These are phyloP conservation scores for Aspergillus japonicus DNA, from an alignment of 2,329 filamentous ascomycete species.

Conservation along the genomic window DNA sequence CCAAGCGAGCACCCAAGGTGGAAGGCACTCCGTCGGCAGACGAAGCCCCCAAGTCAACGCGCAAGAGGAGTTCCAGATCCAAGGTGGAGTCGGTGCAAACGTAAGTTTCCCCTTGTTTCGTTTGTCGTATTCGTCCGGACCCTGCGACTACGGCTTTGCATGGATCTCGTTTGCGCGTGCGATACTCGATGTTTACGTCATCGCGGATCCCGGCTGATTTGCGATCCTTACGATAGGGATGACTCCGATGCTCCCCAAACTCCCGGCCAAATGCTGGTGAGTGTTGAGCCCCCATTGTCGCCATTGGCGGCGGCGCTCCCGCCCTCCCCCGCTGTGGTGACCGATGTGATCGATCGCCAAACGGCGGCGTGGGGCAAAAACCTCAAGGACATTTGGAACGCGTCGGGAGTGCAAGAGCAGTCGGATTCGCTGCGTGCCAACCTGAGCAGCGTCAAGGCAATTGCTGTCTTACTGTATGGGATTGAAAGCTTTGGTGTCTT, in stretches of 20 bases:
- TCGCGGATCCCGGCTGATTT: background rate
- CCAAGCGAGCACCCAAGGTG: conserved; percentile 48
- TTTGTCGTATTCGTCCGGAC: background rate
- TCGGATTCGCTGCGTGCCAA: conserved; percentile 65
- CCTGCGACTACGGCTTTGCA: background rate
- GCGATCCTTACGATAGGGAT: conserved; percentile 10
- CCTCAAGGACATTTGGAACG: conserved; percentile 35
- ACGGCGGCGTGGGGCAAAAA: conserved; percentile 39
- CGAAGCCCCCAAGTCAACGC: conserved; percentile 32
- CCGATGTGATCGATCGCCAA: conserved; percentile 72
- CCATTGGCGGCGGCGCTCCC: conserved; percentile 21
- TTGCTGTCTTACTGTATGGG: conserved; percentile 66
- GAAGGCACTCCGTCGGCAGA: conserved; percentile 33
- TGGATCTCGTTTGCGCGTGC: background rate
- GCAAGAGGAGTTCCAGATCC: conserved; percentile 42
- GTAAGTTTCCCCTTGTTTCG: conserved; percentile 11
- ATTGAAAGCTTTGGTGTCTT: conserved; percentile 72
- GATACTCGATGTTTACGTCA: background rate
- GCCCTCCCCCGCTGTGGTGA: conserved; percentile 49
- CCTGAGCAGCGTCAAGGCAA: conserved; percentile 66
- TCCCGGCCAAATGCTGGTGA: conserved; percentile 16
- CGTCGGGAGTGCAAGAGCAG: conserved; percentile 42
- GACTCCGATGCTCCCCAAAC: conserved; percentile 19
- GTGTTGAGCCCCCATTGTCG: conserved; percentile 11
- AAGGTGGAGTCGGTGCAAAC: conserved; percentile 38